Evolutionary conservation across 108 stramenopile genomes (phyloP).

Genomic region (Epithemia pelagica): DNA sequence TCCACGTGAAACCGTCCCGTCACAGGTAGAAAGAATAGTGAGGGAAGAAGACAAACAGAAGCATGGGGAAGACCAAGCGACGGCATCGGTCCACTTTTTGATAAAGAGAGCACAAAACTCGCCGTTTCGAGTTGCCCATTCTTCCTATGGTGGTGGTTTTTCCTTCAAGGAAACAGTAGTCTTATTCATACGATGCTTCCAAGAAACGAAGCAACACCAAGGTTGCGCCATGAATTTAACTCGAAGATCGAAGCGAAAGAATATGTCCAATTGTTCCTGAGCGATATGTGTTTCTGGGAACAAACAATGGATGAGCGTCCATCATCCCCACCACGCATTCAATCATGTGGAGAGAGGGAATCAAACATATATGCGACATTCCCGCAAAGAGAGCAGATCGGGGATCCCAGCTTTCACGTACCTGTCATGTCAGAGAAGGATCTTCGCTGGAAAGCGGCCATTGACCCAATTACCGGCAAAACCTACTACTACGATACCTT

Average conservation of each 20-base stretch:
- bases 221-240: neutral
- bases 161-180: too few species aligned
- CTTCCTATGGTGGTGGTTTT: too few species aligned
- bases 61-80: too few species aligned
- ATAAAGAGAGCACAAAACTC: too few species aligned
- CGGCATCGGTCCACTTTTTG: too few species aligned
- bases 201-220: neutral
- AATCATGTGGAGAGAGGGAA: neutral
- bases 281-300: slow-evolving; percentile 10
- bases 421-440: neutral
- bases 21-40: too few species aligned
- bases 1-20: too few species aligned
- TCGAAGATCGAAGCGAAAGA: neutral
- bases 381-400: neutral
- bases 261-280: neutral
- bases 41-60: too few species aligned
- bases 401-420: neutral
- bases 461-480: slow-evolving; percentile 44
- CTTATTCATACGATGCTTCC: too few species aligned
- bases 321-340: neutral
- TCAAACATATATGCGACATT: neutral
- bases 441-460: slow-evolving; percentile 47
- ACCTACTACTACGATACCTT: slow-evolving; percentile 63
- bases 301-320: neutral
- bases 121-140: too few species aligned